A percentile compares a stretch with the other conserved stretches of the same genome.
These are phyloP conservation scores for Teunomyces funiuensis DNA, from an alignment of 805 yeast species.

Conservation along the genomic window DNA sequence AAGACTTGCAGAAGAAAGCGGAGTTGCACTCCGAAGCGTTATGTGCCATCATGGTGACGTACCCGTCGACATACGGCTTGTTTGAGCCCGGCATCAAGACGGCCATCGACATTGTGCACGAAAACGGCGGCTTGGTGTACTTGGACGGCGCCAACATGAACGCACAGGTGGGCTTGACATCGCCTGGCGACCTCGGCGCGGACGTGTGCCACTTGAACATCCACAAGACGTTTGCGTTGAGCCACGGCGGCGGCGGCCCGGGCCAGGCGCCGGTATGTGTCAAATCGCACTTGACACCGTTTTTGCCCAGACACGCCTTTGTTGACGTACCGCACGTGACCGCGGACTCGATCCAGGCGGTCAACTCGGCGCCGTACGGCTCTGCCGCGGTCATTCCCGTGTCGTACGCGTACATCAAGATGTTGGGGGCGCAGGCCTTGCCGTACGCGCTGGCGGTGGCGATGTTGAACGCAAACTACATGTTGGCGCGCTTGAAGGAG, in stretches of 20 bases:
- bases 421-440: conserved; percentile 84
- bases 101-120: conserved; percentile 85
- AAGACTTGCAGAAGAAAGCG: conserved; percentile 73
- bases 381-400: conserved; percentile 92
- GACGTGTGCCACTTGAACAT: conserved; percentile 96
- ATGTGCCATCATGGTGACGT: conserved; percentile 95
- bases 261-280: conserved; percentile 99
- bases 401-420: conserved; percentile 90
- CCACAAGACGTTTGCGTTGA: conserved; percentile 96
- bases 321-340: conserved; percentile 50
- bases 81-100: conserved; percentile 87
- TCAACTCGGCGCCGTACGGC: conserved; percentile 93
- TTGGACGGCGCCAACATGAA: conserved; percentile 99
- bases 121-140: conserved; percentile 91
- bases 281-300: conserved; percentile 72
- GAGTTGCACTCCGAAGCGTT: conserved; percentile 63
- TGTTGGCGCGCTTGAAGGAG: conserved; percentile 74
- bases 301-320: conserved; percentile 77
- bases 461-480: conserved; percentile 92
- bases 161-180: conserved; percentile 96
- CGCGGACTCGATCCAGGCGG: conserved; percentile 63
- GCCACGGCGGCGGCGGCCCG: conserved; percentile 99
- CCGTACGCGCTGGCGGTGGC: conserved; percentile 89
- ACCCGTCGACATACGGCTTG: conserved; percentile 95
- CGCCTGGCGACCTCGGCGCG: conserved; percentile 97